Conservation (phyloP, 2,329 filamentous ascomycete genomes). For the Ceratocystis huliohia region DNA sequence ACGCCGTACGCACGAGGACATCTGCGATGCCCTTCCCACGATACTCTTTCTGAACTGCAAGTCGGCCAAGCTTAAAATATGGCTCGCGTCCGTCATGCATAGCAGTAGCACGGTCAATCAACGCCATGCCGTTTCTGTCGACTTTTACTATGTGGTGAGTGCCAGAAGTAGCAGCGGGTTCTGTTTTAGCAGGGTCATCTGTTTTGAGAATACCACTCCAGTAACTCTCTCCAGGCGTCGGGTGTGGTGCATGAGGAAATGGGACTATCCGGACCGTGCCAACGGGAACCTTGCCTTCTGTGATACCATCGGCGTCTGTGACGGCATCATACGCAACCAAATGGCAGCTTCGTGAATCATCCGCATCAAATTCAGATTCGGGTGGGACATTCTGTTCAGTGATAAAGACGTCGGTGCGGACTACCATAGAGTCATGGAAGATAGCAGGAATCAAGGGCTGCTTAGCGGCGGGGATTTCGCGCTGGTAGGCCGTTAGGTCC, state of each 20-base stretch:
- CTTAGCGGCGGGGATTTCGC: neutral
- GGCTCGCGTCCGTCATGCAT: constrained; percentile 53
- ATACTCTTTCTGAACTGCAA: constrained; percentile 56
- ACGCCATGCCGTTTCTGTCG: constrained; percentile 20
- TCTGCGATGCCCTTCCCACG: constrained; percentile 53
- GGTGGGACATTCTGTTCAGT: constrained; percentile 44
- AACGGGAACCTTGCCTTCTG: constrained; percentile 42
- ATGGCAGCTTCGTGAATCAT: constrained; percentile 69
- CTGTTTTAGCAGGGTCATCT: neutral
- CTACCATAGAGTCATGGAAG: constrained; percentile 52
- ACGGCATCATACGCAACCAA: constrained; percentile 69
- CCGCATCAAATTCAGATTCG: constrained; percentile 64
- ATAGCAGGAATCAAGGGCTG: constrained; percentile 39
- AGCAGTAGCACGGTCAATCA: constrained; percentile 35
- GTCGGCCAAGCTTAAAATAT: constrained; percentile 69
- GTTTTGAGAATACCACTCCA: constrained; percentile 32
- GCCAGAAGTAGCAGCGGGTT: too few relatives aligned
- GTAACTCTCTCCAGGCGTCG: constrained; percentile 38
- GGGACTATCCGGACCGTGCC: constrained; percentile 72
- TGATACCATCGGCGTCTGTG: constrained; percentile 26
- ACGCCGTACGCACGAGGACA: constrained; percentile 52
- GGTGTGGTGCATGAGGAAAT: constrained; percentile 60
- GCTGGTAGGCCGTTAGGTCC: constrained; percentile 12
- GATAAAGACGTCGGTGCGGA: constrained; percentile 50
- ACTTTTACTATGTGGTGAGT: constrained; percentile 21